A percentile compares a stretch with the other conserved stretches of the same genome.
Evolutionary conservation across 2,329 filamentous ascomycete genomes (phyloP).

Genomic region (Monilinia aucupariae): DNA sequence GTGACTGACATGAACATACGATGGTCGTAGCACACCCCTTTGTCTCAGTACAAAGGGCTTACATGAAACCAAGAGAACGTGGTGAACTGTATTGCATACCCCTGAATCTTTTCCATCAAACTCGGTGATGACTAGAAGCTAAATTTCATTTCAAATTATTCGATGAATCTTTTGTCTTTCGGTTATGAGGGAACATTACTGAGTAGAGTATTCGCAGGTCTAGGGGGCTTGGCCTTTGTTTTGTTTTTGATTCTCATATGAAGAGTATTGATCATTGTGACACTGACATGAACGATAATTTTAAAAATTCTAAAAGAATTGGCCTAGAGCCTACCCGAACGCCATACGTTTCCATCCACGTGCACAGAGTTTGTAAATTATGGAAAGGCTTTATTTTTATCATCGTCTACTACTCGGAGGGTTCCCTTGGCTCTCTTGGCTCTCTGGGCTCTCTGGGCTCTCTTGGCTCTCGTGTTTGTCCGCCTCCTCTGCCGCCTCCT

Average conservation of each 20-base stretch:
- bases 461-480: slow-evolving; percentile 45
- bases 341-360: slow-evolving; percentile 36
- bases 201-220: background rate
- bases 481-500: slow-evolving; percentile 47
- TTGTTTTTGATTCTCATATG: background rate
- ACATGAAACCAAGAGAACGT: background rate
- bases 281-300: slow-evolving; percentile 10
- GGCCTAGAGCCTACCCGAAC: slow-evolving; percentile 43
- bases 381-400: slow-evolving; percentile 25
- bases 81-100: background rate
- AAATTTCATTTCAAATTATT: background rate
- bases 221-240: background rate
- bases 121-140: background rate
- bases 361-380: slow-evolving; percentile 27
- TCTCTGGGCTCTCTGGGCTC: slow-evolving; percentile 51
- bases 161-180: background rate
- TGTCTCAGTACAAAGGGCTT: no score
- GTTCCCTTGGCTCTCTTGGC: slow-evolving; percentile 26
- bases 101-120: background rate
- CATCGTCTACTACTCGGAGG: slow-evolving; percentile 15
- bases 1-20: background rate
- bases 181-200: no score
- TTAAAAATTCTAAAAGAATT: slow-evolving; percentile 29
- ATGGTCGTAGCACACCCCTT: background rate
- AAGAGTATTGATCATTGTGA: slow-evolving; percentile 25